Percentiles rank a stretch among this genome's conserved stretches.
Evolutionary conservation across 2,329 filamentous ascomycete genomes (phyloP).

Genomic region (Nothopassalora personata): DNA sequence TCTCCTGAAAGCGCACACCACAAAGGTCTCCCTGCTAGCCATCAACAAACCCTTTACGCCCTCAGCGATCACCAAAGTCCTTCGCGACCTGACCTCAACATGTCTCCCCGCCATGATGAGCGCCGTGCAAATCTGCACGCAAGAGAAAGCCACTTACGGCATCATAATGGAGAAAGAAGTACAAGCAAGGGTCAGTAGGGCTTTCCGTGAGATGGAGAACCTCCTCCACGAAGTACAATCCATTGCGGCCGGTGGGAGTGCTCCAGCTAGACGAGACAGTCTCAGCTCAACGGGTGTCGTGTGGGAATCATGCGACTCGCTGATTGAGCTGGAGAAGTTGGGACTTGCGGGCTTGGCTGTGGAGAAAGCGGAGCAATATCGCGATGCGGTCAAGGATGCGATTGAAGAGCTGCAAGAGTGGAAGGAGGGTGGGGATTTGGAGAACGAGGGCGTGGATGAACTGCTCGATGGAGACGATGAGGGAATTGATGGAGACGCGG

Average conservation of each 20-base stretch:
- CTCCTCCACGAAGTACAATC: constrained; percentile 57
- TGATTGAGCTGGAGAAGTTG: constrained; percentile 58
- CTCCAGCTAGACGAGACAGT: constrained; percentile 42
- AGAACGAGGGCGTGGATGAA: constrained; percentile 32
- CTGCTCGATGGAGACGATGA: constrained; percentile 37
- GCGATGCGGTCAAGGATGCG: constrained; percentile 72
- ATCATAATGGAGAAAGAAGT: constrained; percentile 59
- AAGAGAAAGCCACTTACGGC: constrained; percentile 53
- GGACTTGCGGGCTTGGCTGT: constrained; percentile 68
- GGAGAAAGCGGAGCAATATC: constrained; percentile 66
- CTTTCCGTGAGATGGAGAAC: constrained; percentile 58
- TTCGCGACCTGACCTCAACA: constrained; percentile 65
- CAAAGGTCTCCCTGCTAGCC: constrained; percentile 79
- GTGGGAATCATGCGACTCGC: constrained; percentile 76
- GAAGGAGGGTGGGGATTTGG: constrained; percentile 59
- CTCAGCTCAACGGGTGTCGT: constrained; percentile 67
- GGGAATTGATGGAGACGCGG: constrained; percentile 36
- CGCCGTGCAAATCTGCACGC: constrained; percentile 60
- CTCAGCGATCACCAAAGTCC: constrained; percentile 63
- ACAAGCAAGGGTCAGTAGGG: constrained; percentile 51
- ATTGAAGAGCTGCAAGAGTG: constrained; percentile 83
- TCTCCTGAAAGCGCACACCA: constrained; percentile 74
- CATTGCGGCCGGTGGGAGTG: constrained; percentile 45
- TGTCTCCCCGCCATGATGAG: constrained; percentile 71
- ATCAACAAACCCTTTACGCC: constrained; percentile 84